phyloP scores from a whole-genome alignment of 331 rosid genomes.

The Acacia concinna region DNA sequence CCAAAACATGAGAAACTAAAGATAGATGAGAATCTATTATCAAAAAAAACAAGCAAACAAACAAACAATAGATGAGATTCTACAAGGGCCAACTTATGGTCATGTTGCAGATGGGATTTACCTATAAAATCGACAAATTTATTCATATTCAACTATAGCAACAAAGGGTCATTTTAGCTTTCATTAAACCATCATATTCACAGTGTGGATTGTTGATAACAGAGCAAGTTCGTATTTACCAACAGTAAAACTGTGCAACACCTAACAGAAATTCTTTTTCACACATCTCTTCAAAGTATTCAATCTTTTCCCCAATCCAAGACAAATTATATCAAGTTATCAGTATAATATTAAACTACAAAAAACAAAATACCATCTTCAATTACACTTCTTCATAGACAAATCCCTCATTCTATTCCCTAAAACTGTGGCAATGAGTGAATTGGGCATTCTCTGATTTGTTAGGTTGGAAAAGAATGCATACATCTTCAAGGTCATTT shows the following conservation, averaged over 20 bases:
- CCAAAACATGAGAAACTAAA: neutral
- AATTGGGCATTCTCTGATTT: neutral
- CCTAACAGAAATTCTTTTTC: neutral
- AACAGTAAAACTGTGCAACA: neutral
- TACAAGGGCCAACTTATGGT: neutral
- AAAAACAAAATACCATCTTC: neutral
- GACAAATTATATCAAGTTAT: neutral
- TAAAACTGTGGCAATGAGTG: neutral
- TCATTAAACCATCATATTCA: neutral
- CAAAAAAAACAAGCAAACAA: no score
- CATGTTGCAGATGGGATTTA: neutral
- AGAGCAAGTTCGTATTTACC: neutral
- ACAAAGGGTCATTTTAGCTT: neutral
- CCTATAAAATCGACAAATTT: neutral
- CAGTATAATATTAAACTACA: neutral
- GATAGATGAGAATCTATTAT: conserved; percentile 1
- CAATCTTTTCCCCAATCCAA: neutral
- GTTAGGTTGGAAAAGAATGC: neutral
- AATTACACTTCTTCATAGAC: neutral
- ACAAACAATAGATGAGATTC: conserved; percentile 2
- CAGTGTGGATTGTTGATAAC: neutral
- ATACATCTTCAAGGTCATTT: neutral
- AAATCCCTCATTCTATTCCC: neutral
- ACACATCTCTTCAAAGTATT: neutral
- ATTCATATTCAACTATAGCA: neutral